Evolutionary conservation across 208 protist species (phyloP).

Genomic region (Acanthamoeba sp.): DNA sequence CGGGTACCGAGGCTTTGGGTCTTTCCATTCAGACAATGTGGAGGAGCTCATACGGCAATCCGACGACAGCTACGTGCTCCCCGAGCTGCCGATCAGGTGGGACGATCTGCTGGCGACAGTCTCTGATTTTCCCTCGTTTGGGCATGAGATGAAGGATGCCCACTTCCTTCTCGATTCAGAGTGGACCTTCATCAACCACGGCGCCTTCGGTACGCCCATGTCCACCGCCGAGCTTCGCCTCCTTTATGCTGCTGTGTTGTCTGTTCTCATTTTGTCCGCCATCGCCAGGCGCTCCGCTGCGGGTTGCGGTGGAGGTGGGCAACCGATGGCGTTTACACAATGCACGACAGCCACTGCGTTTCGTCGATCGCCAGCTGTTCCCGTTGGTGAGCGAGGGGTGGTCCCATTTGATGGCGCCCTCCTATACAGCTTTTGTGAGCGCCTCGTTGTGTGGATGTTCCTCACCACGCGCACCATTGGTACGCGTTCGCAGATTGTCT

Average conservation of each 20-base stretch:
- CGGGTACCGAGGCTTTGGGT: constrained; percentile 93
- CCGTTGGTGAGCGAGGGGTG: constrained; percentile 9
- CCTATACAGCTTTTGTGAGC: neutral
- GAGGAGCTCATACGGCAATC: constrained; percentile 90
- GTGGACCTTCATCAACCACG: constrained; percentile 94
- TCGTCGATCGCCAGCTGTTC: constrained; percentile 93
- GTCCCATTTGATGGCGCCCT: neutral
- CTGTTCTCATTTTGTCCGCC: neutral
- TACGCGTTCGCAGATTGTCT: constrained; percentile 88
- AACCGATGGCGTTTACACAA: constrained; percentile 90
- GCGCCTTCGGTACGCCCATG: constrained; percentile 91
- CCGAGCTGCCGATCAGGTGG: constrained; percentile 58
- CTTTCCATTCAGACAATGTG: constrained; percentile 94
- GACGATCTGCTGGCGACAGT: constrained; percentile 75
- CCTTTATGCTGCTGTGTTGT: too few relatives aligned
- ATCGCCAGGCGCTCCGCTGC: constrained; percentile 87
- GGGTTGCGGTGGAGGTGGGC: constrained; percentile 90
- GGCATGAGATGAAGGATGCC: constrained; percentile 82
- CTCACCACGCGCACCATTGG: neutral
- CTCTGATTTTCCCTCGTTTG: neutral
- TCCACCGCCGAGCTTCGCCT: too few relatives aligned
- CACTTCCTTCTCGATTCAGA: constrained; percentile 90
- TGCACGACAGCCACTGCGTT: constrained; percentile 92
- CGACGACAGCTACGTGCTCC: constrained; percentile 86
- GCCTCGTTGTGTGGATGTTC: neutral